Evolutionary conservation across 2,329 filamentous ascomycete species (phyloP), one percentile per base, ranked within the genome.

Genomic region (Aspergillus vadensis): DNA sequence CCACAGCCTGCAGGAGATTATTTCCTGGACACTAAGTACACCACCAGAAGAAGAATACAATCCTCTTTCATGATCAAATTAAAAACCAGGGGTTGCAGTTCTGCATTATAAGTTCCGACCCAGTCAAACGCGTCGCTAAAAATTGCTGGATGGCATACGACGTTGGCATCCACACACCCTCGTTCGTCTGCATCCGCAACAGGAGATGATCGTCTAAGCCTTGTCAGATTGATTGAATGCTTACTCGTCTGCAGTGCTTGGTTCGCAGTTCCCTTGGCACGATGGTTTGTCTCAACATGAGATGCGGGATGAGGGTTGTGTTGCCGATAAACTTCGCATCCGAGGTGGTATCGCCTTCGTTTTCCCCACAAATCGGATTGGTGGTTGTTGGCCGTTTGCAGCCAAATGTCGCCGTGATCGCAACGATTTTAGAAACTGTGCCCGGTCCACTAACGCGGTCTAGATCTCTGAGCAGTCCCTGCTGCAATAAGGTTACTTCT

Each of bases 351-450:
- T 50, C 47, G 8, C 21, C 19, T 21, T 21, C 41, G 41, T 3
- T 36, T 58, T 58, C 27, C 47, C 47, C 21, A 43, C 47, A 32
- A 21, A 43, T 44, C 12, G 15, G 32, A 12, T 12, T 30, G 32
- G 32, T 44, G 17, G 50, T 23, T 27, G 36, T 25, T 61, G 36
- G 55, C 61, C 63, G 63, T 41, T 56, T 58, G 36, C 61, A 57
- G 61, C 53, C 56, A 48, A 41, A 50, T 14, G 32, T 55, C 51
- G 39, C 39, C 9, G 9, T 50, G 25, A 50, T 50, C 47, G 15
- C 47, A 50, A 50, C 47, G 7, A 32, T 12, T 50, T 32, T 27
- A 50, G 47, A 17, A 27, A 58, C 43, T 36, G 61, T 63, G 49
- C 61, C 59, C 10, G 56, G 14, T 54, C 58, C 59, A 58, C 61